Conservation (phyloP, 768 basidiomycete genomes). For the Boletus coccyginus region DNA sequence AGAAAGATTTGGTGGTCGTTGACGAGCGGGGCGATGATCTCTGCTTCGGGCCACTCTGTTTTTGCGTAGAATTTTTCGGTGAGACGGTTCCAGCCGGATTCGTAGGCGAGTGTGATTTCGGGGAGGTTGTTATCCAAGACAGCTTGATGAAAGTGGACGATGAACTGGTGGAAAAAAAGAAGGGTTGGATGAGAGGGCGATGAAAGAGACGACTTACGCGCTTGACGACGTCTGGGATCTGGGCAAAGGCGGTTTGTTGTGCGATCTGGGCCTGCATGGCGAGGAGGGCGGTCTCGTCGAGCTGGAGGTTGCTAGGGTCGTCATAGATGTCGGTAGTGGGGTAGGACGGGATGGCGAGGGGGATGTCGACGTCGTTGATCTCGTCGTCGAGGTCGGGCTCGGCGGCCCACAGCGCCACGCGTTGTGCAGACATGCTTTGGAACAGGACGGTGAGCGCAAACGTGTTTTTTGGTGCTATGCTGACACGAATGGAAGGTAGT, state of each 20-base stretch:
- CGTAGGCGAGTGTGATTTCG: slow-evolving; percentile 91
- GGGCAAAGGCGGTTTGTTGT: slow-evolving; percentile 76
- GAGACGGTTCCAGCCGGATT: slow-evolving; percentile 95
- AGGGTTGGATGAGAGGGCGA: background rate
- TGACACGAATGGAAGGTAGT: slow-evolving; percentile 12
- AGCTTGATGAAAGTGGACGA: slow-evolving; percentile 92
- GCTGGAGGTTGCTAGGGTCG: slow-evolving; percentile 45
- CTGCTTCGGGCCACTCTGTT: slow-evolving; percentile 97
- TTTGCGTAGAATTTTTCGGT: slow-evolving; percentile 95
- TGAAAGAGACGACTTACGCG: slow-evolving; percentile 49
- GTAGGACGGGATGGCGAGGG: slow-evolving; percentile 29
- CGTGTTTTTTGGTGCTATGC: background rate
- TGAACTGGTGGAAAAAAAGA: slow-evolving; percentile 56
- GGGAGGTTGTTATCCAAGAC: slow-evolving; percentile 87
- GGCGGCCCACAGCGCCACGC: slow-evolving; percentile 70
- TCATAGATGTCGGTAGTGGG: slow-evolving; percentile 29
- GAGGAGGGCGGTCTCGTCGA: slow-evolving; percentile 66
- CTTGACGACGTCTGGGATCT: slow-evolving; percentile 88
- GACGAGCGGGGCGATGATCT: slow-evolving; percentile 91
- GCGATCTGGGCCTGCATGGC: slow-evolving; percentile 83
- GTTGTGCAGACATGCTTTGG: slow-evolving; percentile 50
- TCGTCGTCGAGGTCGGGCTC: slow-evolving; percentile 81
- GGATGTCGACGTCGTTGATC: slow-evolving; percentile 63
- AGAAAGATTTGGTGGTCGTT: slow-evolving; percentile 96
- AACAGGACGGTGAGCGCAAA: background rate